Base-by-base conservation (phyloP, 495 filamentous ascomycete genomes). In the Penicillium steckii region DNA sequence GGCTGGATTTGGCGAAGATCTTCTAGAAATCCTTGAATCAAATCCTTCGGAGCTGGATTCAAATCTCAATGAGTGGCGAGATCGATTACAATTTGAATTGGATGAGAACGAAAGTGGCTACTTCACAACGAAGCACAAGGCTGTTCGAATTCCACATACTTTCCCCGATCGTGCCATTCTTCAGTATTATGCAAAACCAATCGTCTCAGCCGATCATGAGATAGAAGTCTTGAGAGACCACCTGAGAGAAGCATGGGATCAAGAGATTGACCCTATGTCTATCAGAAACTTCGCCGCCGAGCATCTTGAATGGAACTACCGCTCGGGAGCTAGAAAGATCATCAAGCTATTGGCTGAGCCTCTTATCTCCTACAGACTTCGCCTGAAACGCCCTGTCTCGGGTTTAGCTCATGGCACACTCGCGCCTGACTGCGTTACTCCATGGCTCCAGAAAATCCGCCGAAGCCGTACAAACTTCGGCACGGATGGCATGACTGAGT, bases 261-360 rank as follows among this genome's bases (percentile, higher is more conserved):
- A 67, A 18, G 69, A 80, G 0, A 77, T 95, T 27, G 84, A 97
- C 53, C 72, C 88, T 15, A 46, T 71, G 13, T 84, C 81, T 0
- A 71, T 98, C 19, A 75, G 94, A 18, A 71, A 71, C 18, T 96
- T 94, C 64, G 81, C 87, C 8, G 76, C 81, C 1, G 83, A 93
- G 41, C 82, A 86, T 0, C 97, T 98, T 50, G 89, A 93, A 46
- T 98, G 94, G 94, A 81, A 74, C 3, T 85, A 84, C 57, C 78
- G 80, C 25, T 78, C 75, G 33, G 95, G 93, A 0, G 91, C 93
- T 3, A 81, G 85, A 51, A 95, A 96, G 57, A 87, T 95, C 46
- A 88, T 96, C 38, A 80, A 85, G 23, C 85, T 87, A 30, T 69
- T 98, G 22, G 89, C 91, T 1, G 89, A 91, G 15, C 86, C 87